Evolutionary conservation across 805 yeast genomes (phyloP).

Genomic region (Starmerella bombi): DNA sequence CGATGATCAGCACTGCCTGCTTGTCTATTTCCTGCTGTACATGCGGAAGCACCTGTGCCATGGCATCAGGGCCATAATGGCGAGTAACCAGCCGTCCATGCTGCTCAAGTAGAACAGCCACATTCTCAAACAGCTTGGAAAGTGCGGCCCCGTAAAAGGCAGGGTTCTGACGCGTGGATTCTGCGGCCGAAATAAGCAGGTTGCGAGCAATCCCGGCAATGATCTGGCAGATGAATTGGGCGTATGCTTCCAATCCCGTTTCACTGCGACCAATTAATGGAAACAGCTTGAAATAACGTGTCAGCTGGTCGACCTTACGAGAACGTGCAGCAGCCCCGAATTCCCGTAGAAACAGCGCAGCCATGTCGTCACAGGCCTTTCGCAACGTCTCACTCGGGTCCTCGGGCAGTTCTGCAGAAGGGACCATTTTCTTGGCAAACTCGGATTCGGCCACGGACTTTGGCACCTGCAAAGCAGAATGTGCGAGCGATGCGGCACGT

Average conservation of each 20-base stretch:
- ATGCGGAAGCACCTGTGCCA: constrained; percentile 52
- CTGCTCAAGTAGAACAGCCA: constrained; percentile 72
- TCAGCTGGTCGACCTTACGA: constrained; percentile 54
- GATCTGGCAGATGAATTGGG: constrained; percentile 73
- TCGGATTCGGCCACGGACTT: constrained; percentile 41
- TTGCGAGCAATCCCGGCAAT: constrained; percentile 66
- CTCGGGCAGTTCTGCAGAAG: constrained; percentile 75
- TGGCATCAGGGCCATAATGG: constrained; percentile 50
- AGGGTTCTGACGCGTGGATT: constrained; percentile 17
- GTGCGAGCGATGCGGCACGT: constrained; percentile 60
- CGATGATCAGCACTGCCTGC: constrained; percentile 81
- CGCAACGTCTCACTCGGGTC: constrained; percentile 46
- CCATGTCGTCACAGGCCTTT: constrained; percentile 48
- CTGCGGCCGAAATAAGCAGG: constrained; percentile 31
- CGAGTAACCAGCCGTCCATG: constrained; percentile 66
- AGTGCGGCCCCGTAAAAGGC: constrained; percentile 30
- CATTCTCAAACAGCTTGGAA: constrained; percentile 55
- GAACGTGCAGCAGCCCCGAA: constrained; percentile 58
- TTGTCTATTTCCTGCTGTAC: constrained; percentile 82
- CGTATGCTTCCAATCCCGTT: constrained; percentile 65
- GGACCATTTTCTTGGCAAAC: constrained; percentile 70
- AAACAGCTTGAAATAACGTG: constrained; percentile 71
- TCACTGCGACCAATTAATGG: constrained; percentile 68
- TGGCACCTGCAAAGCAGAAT: constrained; percentile 43
- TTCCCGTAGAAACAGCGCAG: constrained; percentile 41